Base-by-base conservation (phyloP, 2,329 filamentous ascomycete genomes). In the Xenoacremonium recifei region DNA sequence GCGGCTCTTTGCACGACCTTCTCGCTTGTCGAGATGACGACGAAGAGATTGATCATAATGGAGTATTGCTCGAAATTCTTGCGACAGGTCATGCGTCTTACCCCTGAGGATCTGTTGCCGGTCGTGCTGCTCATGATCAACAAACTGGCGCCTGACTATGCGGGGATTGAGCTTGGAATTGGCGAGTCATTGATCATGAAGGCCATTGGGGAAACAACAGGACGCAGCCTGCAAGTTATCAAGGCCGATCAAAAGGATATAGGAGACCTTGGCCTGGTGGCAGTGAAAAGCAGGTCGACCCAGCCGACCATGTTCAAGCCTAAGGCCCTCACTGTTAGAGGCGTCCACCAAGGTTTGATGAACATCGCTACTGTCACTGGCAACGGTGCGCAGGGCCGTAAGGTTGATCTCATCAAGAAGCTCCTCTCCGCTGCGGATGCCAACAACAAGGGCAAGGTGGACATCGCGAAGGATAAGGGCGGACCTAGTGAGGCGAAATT, bases 131-230 rank as follows among this genome's bases (percentile, higher is more conserved):
- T 99, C 21, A 97, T 99, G 93, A 88, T 96, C 65, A 96, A 96
- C 69, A 97, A 97, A 65, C 80, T 99, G 19, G 93, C 93, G 3
- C 92, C 93, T 3, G 93, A 99, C 60, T 99, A 96, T 64, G 86
- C 91, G 32, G 93, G 93, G 16, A 91, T 99, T 49, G 93, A 99
- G 67, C 77, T 99, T 21, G 93, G 93, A n/a, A 99, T 99, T 55
- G 93, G 93, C 42, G 93, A 99, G 68, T 97, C 92, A 1, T 69
- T 99, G 20, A 96, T 99, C 58, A 97, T 97, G 91, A 99, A 97
- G 65, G 89, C 93, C 5, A 95, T 99, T 59, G 92, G 92, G 10
- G 92, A 97, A 69, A 87, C 85, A 21, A 99, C 93, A 0, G 93
- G 93, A 9, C 84, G 93, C 47, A 95, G 84, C 58, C 68, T 96